Conservation (phyloP, 2,329 filamentous ascomycete genomes). For the Aspergillus hortae region DNA sequence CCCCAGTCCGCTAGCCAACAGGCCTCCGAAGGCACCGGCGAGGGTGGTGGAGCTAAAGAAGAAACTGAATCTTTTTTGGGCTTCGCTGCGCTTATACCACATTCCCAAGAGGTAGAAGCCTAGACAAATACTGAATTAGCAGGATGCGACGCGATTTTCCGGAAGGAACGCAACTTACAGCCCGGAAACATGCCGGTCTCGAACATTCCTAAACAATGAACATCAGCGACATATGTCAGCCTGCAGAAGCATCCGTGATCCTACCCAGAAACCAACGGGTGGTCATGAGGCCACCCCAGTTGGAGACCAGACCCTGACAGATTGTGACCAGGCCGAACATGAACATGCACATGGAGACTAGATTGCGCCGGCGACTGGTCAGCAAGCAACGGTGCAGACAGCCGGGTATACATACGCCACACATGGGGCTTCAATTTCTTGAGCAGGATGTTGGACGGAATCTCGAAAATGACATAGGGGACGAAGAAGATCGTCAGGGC, state of each 20-base stretch:
- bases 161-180: conserved; percentile 42
- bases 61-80: conserved; percentile 87
- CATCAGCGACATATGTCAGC: conserved; percentile 1
- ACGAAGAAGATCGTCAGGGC: conserved; percentile 79
- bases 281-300: conserved; percentile 71
- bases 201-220: conserved; percentile 51
- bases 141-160: not conserved
- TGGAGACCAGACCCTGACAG: conserved; percentile 72
- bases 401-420: conserved; percentile 50
- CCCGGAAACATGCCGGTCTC: conserved; percentile 71
- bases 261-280: conserved; percentile 77
- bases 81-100: conserved; percentile 80
- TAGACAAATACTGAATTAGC: not conserved
- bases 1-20: conserved; percentile 58
- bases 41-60: conserved; percentile 75
- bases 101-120: conserved; percentile 67
- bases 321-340: conserved; percentile 73
- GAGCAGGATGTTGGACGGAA: conserved; percentile 69
- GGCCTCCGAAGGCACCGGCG: conserved; percentile 60
- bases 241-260: not conserved
- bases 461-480: conserved; percentile 64
- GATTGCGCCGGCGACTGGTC: not conserved
- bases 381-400: not conserved
- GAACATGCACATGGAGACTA: conserved; percentile 76
- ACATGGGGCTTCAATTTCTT: conserved; percentile 65